Evolutionary conservation across 352 stramenopile genomes (phyloP).

Genomic region (Phytopythium montanum): DNA sequence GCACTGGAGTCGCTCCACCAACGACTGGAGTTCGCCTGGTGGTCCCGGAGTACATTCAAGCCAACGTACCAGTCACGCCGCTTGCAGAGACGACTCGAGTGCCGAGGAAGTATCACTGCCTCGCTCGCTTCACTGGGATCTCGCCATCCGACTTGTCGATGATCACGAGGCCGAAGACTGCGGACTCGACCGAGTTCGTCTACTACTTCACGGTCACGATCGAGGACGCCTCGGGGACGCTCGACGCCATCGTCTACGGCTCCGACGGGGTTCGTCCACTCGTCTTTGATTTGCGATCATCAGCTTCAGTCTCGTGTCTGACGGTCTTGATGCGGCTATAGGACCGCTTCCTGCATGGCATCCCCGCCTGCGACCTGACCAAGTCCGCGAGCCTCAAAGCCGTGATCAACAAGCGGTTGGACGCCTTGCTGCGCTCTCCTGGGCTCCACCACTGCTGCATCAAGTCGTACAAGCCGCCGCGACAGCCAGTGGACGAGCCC

Average conservation of each 20-base stretch:
- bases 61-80: slow-evolving; percentile 40
- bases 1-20: no score
- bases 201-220: slow-evolving; percentile 71
- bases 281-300: neutral
- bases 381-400: slow-evolving; percentile 43
- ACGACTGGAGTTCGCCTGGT: slow-evolving; percentile 17
- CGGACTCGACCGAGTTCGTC: slow-evolving; percentile 25
- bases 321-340: slow-evolving; percentile 9
- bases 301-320: slow-evolving; percentile 1
- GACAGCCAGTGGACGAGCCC: slow-evolving; percentile 3
- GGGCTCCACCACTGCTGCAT: slow-evolving; percentile 54
- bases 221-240: slow-evolving; percentile 35
- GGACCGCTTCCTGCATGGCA: slow-evolving; percentile 68
- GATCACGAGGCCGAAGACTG: slow-evolving; percentile 41
- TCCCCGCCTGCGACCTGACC: slow-evolving; percentile 60
- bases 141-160: slow-evolving; percentile 49
- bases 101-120: slow-evolving; percentile 67
- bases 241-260: slow-evolving; percentile 70
- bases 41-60: slow-evolving; percentile 42
- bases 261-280: slow-evolving; percentile 53
- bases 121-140: slow-evolving; percentile 33
- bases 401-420: slow-evolving; percentile 48
- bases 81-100: slow-evolving; percentile 26
- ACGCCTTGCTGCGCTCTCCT: slow-evolving; percentile 20
- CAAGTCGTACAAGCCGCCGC: slow-evolving; percentile 54